Base-by-base conservation (phyloP, 1,139 yeast species). In the Pichia sp. region DNA sequence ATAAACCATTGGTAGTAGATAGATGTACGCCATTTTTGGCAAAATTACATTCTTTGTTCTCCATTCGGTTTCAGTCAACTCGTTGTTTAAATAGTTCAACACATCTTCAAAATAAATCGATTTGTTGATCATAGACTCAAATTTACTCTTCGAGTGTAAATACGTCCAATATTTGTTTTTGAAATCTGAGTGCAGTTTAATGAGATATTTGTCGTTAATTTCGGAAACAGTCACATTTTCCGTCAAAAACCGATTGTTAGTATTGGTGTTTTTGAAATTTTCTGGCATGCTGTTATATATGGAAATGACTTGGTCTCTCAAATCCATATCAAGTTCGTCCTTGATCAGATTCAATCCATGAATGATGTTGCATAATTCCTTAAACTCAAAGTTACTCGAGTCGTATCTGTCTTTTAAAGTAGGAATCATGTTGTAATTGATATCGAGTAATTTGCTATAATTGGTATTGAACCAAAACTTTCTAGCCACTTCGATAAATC, bases 401-500 rank as follows among this genome's bases (percentile, higher is more conserved):
- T 79, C 83, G 51, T 78, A 69, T 6, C 72, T 69, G 51, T 85
- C 92, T 46, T 80, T 74, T 5, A 77, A 59, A 35, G 62, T 64
- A 0, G 86, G 83, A 0, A 88, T 72, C 48, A 72, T 73, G 43
- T 71, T 53, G 59, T 85, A 85, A 43, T 75, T 64, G 10, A 59
- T 58, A 41, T 73, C 67, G 33, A 76, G 59, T 29, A 66, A 61
- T 23, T 53, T 53, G 2, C 57, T 59, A 28, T 72, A 67, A 42
- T 48, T 44, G 5, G 39, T 64, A 62, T 27, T 36, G 8, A 8
- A 64, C 77, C 85, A 81, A 49, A 66, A 62, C 37, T 71, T 63
- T 45, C 85, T 68, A 0, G 95, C 95, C 3, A 85, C 69, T 44
- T 74, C 72, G 28, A 84, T 76, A 44, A 85, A 63, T 0, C 95